Evolutionary conservation across 1,284 basidiomycete species (phyloP), one percentile per base, ranked within the genome.

Genomic region (Pyrrhoderma lamaoense): DNA sequence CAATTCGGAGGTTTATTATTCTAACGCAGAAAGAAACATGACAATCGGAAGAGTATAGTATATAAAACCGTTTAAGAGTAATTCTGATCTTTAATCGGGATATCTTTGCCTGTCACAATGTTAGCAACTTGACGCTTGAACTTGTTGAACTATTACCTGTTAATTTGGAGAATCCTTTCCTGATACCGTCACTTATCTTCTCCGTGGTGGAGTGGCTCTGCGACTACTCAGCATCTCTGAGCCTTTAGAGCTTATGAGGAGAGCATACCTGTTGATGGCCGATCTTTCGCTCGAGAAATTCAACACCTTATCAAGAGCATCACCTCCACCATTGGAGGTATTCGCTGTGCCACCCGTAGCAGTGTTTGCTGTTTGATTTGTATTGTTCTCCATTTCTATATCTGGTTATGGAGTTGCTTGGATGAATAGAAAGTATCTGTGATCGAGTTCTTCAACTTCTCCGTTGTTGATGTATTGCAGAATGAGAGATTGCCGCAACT

Each of bases 281-380:
- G n/a, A 49, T 48, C 35, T 51, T 53, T 5, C 43, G 38, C 35
- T 51, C 58, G 36, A 42, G 23, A 18, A 49, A 53, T 22, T 61
- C 54, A 27, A 61, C 54, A 18, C 58, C 45, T 61, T 61, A 51
- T 61, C 57, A 11, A 60, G 56, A 13, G 49, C 40, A 43, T 59
- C 58, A 8, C 58, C 57, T 22, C 40, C 34, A 1, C 49, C 42
- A 1, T 18, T 31, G 8, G 45, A 11, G n/a, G 34, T 21, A 36
- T 31, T 36, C 4, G 18, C 21, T 13, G 2, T 46, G 11, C 14
- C 34, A 14, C 34, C 16, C 5, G 31, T 34, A 31, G 27, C 35
- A 8, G 18, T n/a, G n/a, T 8, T 8, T 21, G 16, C 14, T 22
- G 18, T 21, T n/a, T 44, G 42, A 21, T 31, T 11, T 11, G 27